phyloP scores from a whole-genome alignment of 768 basidiomycete genomes.

The Suillus clintonianus region DNA sequence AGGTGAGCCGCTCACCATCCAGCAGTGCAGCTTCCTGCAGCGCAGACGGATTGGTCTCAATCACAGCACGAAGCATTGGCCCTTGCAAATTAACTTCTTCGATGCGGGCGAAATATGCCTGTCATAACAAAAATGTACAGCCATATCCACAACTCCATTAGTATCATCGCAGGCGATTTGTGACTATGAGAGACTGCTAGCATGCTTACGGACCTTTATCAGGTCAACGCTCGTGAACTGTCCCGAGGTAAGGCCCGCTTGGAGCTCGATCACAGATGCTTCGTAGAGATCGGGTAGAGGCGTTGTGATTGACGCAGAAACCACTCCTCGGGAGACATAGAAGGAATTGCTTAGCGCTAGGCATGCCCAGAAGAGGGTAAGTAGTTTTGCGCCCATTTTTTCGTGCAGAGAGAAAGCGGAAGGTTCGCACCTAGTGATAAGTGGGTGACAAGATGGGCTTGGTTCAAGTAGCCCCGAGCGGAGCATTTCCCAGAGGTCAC shows the following conservation, averaged over 20 bases:
- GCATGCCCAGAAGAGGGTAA: constrained; percentile 2
- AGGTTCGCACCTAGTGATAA: neutral
- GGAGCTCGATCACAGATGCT: constrained; percentile 40
- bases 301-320: constrained; percentile 13
- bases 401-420: neutral
- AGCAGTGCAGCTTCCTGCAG: constrained; percentile 35
- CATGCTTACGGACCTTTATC: constrained; percentile 32
- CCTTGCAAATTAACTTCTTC: constrained; percentile 44
- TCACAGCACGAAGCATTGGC: constrained; percentile 38
- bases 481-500: neutral
- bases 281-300: constrained; percentile 43
- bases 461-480: neutral
- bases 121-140: neutral
- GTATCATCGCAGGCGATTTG: neutral
- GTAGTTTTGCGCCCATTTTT: constrained; percentile 3
- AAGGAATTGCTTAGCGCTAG: constrained; percentile 2
- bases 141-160: neutral
- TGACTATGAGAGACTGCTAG: neutral
- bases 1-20: constrained; percentile 32
- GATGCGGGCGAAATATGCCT: constrained; percentile 46
- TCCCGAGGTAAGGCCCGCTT: constrained; percentile 36
- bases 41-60: constrained; percentile 42
- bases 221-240: constrained; percentile 43
- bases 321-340: neutral
- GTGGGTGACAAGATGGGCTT: neutral